Conservation (phyloP, 768 basidiomycete species). For the Boletus reticulatus region DNA sequence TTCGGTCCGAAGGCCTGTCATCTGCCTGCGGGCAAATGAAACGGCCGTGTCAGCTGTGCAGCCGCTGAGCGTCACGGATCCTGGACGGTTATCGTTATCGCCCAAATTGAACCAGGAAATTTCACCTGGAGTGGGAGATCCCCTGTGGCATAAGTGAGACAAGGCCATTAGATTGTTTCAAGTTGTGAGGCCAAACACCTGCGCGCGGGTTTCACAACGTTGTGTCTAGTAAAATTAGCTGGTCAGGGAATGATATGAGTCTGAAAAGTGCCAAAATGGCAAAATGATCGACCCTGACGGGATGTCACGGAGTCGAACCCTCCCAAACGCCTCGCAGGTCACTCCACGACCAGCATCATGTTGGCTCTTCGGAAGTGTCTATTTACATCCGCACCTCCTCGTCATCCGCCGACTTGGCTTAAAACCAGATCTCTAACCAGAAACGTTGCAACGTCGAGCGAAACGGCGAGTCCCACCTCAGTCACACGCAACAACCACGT, state of each 20-base stretch:
- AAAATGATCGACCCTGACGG: constrained; percentile 2
- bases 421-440: constrained; percentile 4
- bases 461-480: constrained; percentile 11
- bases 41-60: neutral
- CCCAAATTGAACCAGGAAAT: neutral
- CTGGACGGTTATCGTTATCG: neutral
- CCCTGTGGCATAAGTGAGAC: constrained; percentile 2
- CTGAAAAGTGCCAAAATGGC: neutral
- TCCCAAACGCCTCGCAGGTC: neutral
- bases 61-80: neutral
- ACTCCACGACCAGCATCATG: constrained; percentile 13
- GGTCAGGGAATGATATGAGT: neutral
- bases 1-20: neutral
- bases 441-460: constrained; percentile 19
- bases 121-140: neutral
- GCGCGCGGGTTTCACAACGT: constrained; percentile 2
- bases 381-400: neutral
- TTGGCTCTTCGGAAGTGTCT: neutral
- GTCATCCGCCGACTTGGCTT: neutral
- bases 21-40: too few relatives aligned
- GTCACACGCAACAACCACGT: neutral
- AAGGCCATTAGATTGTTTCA: neutral
- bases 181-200: neutral
- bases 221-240: neutral
- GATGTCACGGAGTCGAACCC: neutral